Percentiles rank a stretch among this genome's conserved stretches.
Evolutionary conservation across 208 protist species (phyloP).

Genomic region (Acanthamoeba culbertsoni): DNA sequence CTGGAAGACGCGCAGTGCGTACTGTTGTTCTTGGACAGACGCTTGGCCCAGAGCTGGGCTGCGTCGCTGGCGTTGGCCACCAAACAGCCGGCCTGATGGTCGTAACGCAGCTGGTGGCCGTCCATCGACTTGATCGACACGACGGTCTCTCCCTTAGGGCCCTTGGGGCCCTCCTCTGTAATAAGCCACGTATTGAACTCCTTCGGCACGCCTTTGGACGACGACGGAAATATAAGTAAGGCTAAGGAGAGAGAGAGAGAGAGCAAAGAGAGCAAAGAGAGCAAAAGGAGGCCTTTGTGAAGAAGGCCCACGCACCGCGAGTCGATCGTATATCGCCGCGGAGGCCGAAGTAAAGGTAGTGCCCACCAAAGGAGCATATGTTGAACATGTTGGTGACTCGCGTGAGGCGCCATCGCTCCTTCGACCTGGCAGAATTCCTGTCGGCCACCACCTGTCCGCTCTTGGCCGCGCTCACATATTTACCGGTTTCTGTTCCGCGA

Average conservation of each 20-base stretch:
- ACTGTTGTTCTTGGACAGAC: not conserved
- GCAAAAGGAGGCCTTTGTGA: not conserved
- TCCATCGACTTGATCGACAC: slow-evolving; percentile 48
- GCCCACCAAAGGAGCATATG: not conserved
- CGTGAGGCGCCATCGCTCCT: not conserved
- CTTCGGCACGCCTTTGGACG: not conserved
- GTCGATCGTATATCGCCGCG: not conserved
- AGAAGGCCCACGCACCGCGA: not conserved
- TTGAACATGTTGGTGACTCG: slow-evolving; percentile 11
- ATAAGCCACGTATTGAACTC: slow-evolving; percentile 42
- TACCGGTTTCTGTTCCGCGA: not conserved
- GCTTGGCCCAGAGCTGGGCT: not conserved
- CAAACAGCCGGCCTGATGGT: not conserved
- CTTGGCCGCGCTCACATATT: not conserved
- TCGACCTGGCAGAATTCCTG: not conserved
- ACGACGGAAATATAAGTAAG: too few species aligned
- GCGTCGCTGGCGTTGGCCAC: not conserved
- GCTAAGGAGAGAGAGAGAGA: too few species aligned
- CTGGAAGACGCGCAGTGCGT: not conserved
- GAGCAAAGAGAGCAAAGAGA: not conserved
- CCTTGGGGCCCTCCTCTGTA: not conserved
- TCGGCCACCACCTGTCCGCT: not conserved
- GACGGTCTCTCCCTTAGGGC: not conserved
- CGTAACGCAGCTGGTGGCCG: not conserved
- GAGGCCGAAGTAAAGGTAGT: slow-evolving; percentile 38